A percentile compares a stretch with the other conserved stretches of the same genome.
Conservation (phyloP, 768 basidiomycete species). For the Russula griseocarnosa region DNA sequence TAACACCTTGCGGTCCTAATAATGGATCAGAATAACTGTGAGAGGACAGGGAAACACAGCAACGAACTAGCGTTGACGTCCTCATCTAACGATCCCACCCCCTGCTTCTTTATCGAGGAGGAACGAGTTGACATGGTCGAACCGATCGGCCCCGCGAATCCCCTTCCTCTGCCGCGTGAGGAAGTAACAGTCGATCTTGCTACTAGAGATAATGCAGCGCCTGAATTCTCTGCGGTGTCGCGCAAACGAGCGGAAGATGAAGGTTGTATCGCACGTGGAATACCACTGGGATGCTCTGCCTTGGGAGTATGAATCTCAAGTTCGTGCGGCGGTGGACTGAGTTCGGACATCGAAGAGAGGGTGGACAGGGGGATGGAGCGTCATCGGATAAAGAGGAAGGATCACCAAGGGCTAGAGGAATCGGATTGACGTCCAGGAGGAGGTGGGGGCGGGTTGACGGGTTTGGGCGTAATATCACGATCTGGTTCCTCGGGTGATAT, state of each 20-base stretch:
- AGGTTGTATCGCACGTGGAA: background rate
- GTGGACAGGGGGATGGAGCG: conserved; percentile 19
- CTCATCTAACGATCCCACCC: background rate
- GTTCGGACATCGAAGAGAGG: conserved; percentile 20
- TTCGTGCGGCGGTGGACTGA: background rate
- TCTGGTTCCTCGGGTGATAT: conserved; percentile 4
- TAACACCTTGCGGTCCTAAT: conserved; percentile 3
- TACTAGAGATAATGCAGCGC: background rate
- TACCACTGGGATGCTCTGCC: conserved; percentile 1
- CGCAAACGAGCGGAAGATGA: background rate
- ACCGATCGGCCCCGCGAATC: background rate
- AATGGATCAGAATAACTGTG: conserved; percentile 3
- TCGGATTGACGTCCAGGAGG: conserved; percentile 1
- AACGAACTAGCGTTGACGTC: conserved; percentile 13
- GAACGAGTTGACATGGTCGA: conserved; percentile 22
- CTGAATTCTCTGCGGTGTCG: background rate
- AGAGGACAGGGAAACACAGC: background rate
- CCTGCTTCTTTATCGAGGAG: conserved; percentile 16
- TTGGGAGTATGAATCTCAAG: background rate
- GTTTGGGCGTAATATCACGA: conserved; percentile 15
- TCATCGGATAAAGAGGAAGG: conserved; percentile 9
- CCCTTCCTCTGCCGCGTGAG: conserved; percentile 6
- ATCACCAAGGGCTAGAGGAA: background rate
- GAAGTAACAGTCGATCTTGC: background rate
- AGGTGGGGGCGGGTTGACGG: background rate